Base-by-base conservation (phyloP, 345 rosid genomes). In the Lumnitzera littorea region DNA sequence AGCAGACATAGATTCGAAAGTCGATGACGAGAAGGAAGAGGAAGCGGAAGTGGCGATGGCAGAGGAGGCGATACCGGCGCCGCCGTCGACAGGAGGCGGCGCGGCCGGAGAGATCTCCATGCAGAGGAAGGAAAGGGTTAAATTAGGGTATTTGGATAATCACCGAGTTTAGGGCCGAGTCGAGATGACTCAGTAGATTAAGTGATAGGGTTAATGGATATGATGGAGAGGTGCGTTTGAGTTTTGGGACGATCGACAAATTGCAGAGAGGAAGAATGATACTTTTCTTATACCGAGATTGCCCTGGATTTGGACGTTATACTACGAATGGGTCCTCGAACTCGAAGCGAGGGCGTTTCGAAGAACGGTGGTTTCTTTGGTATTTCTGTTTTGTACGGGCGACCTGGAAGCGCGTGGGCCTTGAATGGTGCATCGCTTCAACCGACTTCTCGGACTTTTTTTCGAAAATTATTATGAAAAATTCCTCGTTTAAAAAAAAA, bases 91-190 rank as follows among this genome's bases (percentile, higher is more conserved):
- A 16, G 71, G 61, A 20, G 66, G 68, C 56, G 68, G 64, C 62
- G 57, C 56, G 60, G 72, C 75, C 58, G 73, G 72, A 47, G 66
- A 73, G 74, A 83, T 83, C 76, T 83, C 83, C 88, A 83, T 83
- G 55, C 9, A 4, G 36, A 29, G 27, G 15, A 36, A 9, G 17
- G 63, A 27, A 57, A 11, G 46, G 67, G 60, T 53, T 57, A 62
- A 52, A 67, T 16, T 50, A 68, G 68, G 51, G 24, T 20, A 20
- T 20, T 17, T 27, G 43, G 25, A 56, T 46, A 53, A 50, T n/a
- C 31, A 15, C 24, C n/a, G 51, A 24, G 48, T n/a, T 41, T 51
- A 36, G 31, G 13, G 62, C 58, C 53, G 48, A 31, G 51, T 52
- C 63, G 56, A 41, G 51, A 24, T 24, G 62, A 24, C 46, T 50